These are phyloP conservation scores for Asclepias syriaca DNA, from an alignment of 257 asterid genomes.

Conservation along the genomic window DNA sequence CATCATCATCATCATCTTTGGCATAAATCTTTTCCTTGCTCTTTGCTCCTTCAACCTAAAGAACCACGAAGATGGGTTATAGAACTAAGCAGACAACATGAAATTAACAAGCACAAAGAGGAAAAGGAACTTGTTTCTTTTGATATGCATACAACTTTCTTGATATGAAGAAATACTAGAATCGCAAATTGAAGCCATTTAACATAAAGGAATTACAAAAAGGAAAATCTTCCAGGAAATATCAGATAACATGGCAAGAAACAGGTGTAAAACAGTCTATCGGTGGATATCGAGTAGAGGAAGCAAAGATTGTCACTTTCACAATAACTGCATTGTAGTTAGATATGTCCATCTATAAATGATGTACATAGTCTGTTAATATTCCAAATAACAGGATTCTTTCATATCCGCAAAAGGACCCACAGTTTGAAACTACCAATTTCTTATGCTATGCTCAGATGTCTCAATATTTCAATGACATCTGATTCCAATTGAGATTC, in stretches of 20 bases:
- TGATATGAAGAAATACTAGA: not conserved
- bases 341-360: too few species aligned
- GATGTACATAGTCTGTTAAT: too few species aligned
- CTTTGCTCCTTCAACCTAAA: conserved; percentile 63
- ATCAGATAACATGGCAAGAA: not conserved
- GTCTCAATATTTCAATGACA: not conserved
- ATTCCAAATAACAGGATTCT: not conserved
- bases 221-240: too few species aligned
- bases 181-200: not conserved
- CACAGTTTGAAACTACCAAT: not conserved
- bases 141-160: too few species aligned
- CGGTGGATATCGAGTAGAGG: not conserved
- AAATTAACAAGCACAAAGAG: not conserved
- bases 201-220: not conserved
- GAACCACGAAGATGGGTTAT: not conserved
- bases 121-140: not conserved
- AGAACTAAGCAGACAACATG: not conserved
- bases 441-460: not conserved
- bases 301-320: too few species aligned
- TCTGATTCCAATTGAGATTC: not conserved
- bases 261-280: not conserved
- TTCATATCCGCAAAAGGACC: not conserved
- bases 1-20: conserved; percentile 19
- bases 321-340: not conserved
- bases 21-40: conserved; percentile 29